Base-by-base conservation (phyloP, 257 asterid species). In the Lantana camara region DNA sequence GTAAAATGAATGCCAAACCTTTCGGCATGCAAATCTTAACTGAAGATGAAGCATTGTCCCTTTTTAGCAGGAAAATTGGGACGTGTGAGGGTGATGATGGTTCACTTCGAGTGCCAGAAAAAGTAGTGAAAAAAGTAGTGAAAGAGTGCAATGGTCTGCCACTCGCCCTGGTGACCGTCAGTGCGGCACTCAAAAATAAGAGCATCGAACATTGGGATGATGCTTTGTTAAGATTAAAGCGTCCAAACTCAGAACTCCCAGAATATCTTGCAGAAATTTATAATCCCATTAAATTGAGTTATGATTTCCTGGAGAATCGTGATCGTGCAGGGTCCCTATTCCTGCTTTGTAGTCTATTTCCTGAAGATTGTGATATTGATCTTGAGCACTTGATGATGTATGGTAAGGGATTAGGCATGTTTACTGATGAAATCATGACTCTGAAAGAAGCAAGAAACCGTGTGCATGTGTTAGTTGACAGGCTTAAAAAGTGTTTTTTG, bases 141-240 rank as follows among this genome's bases (percentile, higher is more conserved):
- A 1, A 19, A 11, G 73, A 77, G 66, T 80, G 83, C 57, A 53
- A 30, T 6, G 75, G 75, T 23, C 51, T 66, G 48, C 80, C 75
- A 1, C 35, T 77, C 5, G 75, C 78, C 20, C 68, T 72, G 16
- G 46, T 27, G 38, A 58, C 70, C 0, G 73, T 74, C 35, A 64
- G 58, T 2, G 7, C 16, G 21, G 68, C 73, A 0, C 64, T 71
- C 1, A 71, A 34, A 38, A 3, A 30, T 56, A 24, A 63, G 35
- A 13, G 21, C 37, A 19, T 0, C 0, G 4, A n/a, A 12, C 14
- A 1, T 3, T 74, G 78, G 83, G 30, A 45, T 11, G 57, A 67
- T 52, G 65, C 68, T 5, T 68, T 69, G 0, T 4, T 0, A 0
- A 68, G 72, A 22, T 29, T 73, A 19, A 10, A 12, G 47, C 24